Evolutionary conservation across 1,284 basidiomycete genomes (phyloP), one percentile per base, ranked within the genome.

Genomic region (Papiliotrema flavescens): DNA sequence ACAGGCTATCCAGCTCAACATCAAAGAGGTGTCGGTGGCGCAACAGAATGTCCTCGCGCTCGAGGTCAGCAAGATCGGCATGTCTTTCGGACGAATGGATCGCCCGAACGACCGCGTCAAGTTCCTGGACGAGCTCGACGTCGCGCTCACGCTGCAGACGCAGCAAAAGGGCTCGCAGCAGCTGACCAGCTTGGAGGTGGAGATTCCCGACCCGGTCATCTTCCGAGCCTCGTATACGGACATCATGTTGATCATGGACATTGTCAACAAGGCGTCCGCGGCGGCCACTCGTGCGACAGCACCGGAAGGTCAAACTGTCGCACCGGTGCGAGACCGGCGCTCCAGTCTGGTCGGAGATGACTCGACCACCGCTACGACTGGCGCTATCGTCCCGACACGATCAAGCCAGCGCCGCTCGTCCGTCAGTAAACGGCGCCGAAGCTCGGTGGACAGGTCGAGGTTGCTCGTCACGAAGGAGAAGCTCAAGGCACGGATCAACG

Each of bases 51-150:
- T 95, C 35, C 70, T 94, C 61, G 90, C 92, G 0, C 78, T 98
- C 59, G 90, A 84, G 53, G 79, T 98, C 39, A 85, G 83, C 55
- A 83, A 83, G 51, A 81, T 98, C 11, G 96, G 95, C 41, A 97
- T 99, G 93, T 97, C 93, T 17, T 81, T 98, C 42, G 85, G 87
- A 59, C 82, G 82, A 24, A 98, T 99, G 93, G 90, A 90, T 62
- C 83, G 83, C 59, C 81, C 84, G 40, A 80, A 85, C 2, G 95
- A 98, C 60, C 86, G 84, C 41, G 87, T 95, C 43, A 85, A 91
- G 39, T 92, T 99, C 78, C 80, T 99, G 62, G 96, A 98, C 74
- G 90, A 98, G 60, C 81, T 98, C 47, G 90, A 96, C 71, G 67
- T 97, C 47, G 89, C 91, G 0, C 79, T 97, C 44, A 88, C 92